Conservation (phyloP, 2,329 filamentous ascomycete genomes). For the Trichoderma sp. region DNA sequence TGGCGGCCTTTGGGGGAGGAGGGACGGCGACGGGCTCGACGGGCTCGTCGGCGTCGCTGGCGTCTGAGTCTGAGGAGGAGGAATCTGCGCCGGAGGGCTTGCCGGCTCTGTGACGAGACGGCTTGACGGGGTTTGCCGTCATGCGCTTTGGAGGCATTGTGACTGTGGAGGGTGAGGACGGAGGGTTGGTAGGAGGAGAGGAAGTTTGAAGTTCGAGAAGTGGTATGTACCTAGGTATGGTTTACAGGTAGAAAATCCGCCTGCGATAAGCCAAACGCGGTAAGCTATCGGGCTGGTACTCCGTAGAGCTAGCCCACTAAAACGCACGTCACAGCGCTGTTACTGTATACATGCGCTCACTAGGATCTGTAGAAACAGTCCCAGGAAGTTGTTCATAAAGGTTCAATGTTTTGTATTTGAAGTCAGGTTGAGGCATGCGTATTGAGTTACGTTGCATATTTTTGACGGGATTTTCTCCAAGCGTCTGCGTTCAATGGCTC, state of each 20-base stretch:
- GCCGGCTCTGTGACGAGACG: slow-evolving; percentile 81
- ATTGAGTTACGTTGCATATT: no score
- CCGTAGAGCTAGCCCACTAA: neutral
- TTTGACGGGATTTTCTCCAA: no score
- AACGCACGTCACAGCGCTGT: neutral
- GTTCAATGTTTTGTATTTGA: no score
- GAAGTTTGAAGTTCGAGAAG: neutral
- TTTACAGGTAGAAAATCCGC: neutral
- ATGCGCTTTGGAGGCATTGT: slow-evolving; percentile 76
- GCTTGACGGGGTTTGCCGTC: slow-evolving; percentile 85
- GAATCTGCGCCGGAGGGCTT: slow-evolving; percentile 65
- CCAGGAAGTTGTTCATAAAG: neutral
- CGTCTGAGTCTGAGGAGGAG: slow-evolving; percentile 56
- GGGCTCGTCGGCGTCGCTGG: slow-evolving; percentile 42
- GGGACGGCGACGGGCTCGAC: slow-evolving; percentile 40
- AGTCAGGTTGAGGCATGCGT: no score
- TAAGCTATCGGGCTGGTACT: neutral
- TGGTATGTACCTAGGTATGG: no score
- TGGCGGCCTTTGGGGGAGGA: slow-evolving; percentile 59
- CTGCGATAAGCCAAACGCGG: neutral
- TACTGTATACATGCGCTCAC: neutral
- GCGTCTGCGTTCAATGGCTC: neutral
- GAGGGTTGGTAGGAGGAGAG: neutral
- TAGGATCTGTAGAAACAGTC: neutral
- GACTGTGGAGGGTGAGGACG: neutral